Evolutionary conservation across 176 grass and related monocot species (phyloP).

Genomic region (Zea mays): Zm-B73-REFERENCE-NAM-5.0 NC_050100.1:165164001-165164500

Average conservation of each 20-base stretch:
- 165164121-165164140: background rate
- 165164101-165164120: background rate
- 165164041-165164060: too few relatives aligned
- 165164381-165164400: background rate
- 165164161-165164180: background rate
- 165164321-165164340: background rate
- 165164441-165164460: background rate
- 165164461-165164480: background rate
- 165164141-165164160: background rate
- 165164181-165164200: background rate
- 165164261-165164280: background rate
- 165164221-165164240: background rate
- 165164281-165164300: constrained; percentile 4
- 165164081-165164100: background rate
- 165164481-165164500: background rate
- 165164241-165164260: background rate
- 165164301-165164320: background rate
- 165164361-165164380: background rate
- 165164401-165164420: background rate
- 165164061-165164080: too few relatives aligned
- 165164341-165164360: too few relatives aligned
- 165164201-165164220: background rate
- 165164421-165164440: background rate
- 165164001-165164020: too few relatives aligned
- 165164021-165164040: too few relatives aligned